Conservation (phyloP, 2,329 filamentous ascomycete genomes). For the Diaporthe ilicicola region DNA sequence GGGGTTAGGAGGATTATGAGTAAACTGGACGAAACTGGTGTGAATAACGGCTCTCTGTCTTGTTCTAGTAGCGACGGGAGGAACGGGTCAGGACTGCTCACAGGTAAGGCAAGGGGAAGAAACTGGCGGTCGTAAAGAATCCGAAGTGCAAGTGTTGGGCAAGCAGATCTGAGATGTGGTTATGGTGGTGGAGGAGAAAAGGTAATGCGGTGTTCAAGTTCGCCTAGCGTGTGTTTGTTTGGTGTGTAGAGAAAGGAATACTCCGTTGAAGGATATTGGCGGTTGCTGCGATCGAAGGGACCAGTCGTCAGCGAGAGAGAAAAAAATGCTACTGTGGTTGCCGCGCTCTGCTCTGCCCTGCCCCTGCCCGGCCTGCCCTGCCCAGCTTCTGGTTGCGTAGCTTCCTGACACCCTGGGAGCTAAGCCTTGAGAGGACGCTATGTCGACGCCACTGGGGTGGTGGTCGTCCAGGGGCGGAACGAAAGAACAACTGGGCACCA, state of each 20-base stretch:
- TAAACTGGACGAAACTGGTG: slow-evolving; percentile 19
- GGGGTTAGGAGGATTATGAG: slow-evolving; percentile 34
- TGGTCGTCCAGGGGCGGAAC: not conserved
- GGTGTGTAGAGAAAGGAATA: not conserved
- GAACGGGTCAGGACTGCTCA: not conserved
- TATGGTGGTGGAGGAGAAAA: slow-evolving; percentile 12
- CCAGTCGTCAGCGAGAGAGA: not conserved
- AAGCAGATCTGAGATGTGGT: slow-evolving; percentile 3
- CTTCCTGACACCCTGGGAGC: not conserved
- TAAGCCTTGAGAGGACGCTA: slow-evolving; percentile 1
- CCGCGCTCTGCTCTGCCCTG: slow-evolving; percentile 12
- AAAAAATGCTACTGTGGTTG: slow-evolving; percentile 17
- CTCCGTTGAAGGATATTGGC: slow-evolving; percentile 14
- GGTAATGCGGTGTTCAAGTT: not conserved
- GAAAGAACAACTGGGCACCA: slow-evolving; percentile 3
- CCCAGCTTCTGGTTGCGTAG: slow-evolving; percentile 9
- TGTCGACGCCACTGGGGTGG: not conserved
- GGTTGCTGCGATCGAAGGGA: slow-evolving; percentile 3
- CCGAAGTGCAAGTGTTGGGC: slow-evolving; percentile 12
- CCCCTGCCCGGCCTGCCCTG: not conserved
- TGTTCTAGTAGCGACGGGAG: not conserved
- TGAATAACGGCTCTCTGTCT: slow-evolving; percentile 11
- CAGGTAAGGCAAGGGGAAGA: not conserved
- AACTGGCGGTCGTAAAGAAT: not conserved
- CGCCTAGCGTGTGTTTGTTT: not conserved